These are phyloP conservation scores for Didymella pinodella DNA, from an alignment of 2,329 filamentous ascomycete genomes.

Conservation along the genomic window DNA sequence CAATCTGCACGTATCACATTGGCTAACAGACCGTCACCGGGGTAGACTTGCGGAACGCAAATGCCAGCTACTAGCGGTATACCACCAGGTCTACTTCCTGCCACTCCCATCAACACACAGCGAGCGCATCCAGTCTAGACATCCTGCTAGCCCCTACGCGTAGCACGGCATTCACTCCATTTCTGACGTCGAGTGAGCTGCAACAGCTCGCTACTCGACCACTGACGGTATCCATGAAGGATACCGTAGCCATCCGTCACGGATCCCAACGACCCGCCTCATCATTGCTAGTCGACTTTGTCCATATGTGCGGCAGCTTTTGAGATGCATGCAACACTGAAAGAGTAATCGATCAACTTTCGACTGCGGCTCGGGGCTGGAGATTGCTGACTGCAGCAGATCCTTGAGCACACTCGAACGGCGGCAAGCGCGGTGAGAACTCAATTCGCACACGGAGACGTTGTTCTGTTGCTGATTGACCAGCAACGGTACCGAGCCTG, in stretches of 20 bases:
- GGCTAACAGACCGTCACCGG: not conserved
- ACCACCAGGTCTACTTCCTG: too few relatives aligned
- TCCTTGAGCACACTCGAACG: not conserved
- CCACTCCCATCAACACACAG: too few relatives aligned
- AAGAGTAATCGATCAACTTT: not conserved
- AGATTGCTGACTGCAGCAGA: not conserved
- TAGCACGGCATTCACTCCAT: too few relatives aligned
- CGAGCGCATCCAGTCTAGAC: too few relatives aligned
- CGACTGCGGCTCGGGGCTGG: not conserved
- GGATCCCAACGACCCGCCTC: not conserved
- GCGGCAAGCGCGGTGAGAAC: not conserved
- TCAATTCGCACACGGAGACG: not conserved
- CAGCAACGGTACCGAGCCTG: not conserved
- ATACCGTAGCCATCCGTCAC: not conserved
- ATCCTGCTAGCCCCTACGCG: too few relatives aligned
- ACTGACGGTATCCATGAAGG: not conserved
- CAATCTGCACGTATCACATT: not conserved
- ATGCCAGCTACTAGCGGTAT: too few relatives aligned
- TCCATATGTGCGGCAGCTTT: not conserved
- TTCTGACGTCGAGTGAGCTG: too few relatives aligned
- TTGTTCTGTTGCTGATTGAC: not conserved
- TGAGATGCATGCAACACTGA: not conserved
- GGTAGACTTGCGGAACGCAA: too few relatives aligned
- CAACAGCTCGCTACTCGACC: not conserved
- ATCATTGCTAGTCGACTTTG: not conserved